A percentile compares a stretch with the other conserved stretches of the same genome.
These are phyloP conservation scores for Microsporum audouinii DNA, from an alignment of 2,329 filamentous ascomycete genomes.

Conservation along the genomic window DNA sequence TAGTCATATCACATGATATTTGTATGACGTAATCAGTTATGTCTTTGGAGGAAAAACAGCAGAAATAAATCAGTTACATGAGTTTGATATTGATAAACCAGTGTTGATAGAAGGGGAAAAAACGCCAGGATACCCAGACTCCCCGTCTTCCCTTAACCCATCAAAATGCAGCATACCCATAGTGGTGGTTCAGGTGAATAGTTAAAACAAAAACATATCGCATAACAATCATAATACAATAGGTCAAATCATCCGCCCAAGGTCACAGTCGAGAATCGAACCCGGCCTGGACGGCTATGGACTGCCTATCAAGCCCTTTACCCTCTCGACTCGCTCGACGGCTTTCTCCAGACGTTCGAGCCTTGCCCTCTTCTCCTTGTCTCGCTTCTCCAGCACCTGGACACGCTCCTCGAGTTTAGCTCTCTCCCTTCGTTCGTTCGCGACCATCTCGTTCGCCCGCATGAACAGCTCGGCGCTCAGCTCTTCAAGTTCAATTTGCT, in stretches of 20 bases:
- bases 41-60: neutral
- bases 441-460: conserved; percentile 57
- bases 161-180: neutral
- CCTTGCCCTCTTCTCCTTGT: conserved; percentile 41
- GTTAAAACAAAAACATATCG: neutral
- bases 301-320: conserved; percentile 37
- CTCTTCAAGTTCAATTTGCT: conserved; percentile 50
- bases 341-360: conserved; percentile 46
- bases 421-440: conserved; percentile 47
- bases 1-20: conserved; percentile 3
- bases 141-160: neutral
- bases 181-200: neutral
- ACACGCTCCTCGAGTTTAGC: conserved; percentile 41
- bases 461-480: conserved; percentile 49
- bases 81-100: neutral
- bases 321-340: conserved; percentile 46
- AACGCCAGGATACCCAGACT: neutral
- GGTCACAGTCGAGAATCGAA: neutral
- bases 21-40: neutral
- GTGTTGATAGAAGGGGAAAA: neutral
- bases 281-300: neutral
- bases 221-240: neutral
- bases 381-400: conserved; percentile 35
- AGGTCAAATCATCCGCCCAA: neutral
- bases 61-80: neutral